Evolutionary conservation across 2,329 filamentous ascomycete species (phyloP).

Genomic region (Ophiostoma himal-ulmi): DNA sequence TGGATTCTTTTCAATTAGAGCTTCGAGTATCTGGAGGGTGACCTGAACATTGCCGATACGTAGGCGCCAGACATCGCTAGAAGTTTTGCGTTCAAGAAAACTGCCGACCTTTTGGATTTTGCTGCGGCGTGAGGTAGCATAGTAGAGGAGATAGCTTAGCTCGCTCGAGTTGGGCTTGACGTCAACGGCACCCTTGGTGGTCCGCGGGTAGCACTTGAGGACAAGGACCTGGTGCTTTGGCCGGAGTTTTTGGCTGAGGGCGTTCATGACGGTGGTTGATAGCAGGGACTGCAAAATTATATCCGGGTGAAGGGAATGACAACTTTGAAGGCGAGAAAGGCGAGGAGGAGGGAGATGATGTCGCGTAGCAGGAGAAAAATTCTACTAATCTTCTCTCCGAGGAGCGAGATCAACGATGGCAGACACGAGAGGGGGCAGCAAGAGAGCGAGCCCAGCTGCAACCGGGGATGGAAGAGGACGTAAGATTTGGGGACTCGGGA

Average conservation of each 20-base stretch:
- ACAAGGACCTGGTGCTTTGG: constrained; percentile 96
- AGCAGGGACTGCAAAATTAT: not conserved
- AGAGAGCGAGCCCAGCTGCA: not conserved
- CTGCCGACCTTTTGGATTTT: constrained; percentile 95
- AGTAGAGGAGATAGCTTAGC: constrained; percentile 93
- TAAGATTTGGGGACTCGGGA: not conserved
- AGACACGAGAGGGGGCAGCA: not conserved
- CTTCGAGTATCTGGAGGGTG: constrained; percentile 84
- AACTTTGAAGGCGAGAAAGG: not conserved
- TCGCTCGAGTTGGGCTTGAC: constrained; percentile 96
- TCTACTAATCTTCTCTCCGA: constrained; percentile 2
- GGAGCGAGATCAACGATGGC: not conserved
- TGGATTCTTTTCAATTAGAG: constrained; percentile 86
- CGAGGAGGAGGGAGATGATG: not conserved
- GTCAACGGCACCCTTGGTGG: constrained; percentile 83
- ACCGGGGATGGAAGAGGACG: not conserved
- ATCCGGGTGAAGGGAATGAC: not conserved
- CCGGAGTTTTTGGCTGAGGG: constrained; percentile 63
- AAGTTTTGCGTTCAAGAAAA: constrained; percentile 91
- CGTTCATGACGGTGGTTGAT: constrained; percentile 47
- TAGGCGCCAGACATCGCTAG: constrained; percentile 81
- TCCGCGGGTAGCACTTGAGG: constrained; percentile 92
- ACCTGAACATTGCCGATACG: constrained; percentile 91
- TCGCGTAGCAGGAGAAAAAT: not conserved
- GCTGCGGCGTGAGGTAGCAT: constrained; percentile 85